phyloP scores from a whole-genome alignment of 192 early-diverging fungal genomes.

The Endogone sp. region DNA sequence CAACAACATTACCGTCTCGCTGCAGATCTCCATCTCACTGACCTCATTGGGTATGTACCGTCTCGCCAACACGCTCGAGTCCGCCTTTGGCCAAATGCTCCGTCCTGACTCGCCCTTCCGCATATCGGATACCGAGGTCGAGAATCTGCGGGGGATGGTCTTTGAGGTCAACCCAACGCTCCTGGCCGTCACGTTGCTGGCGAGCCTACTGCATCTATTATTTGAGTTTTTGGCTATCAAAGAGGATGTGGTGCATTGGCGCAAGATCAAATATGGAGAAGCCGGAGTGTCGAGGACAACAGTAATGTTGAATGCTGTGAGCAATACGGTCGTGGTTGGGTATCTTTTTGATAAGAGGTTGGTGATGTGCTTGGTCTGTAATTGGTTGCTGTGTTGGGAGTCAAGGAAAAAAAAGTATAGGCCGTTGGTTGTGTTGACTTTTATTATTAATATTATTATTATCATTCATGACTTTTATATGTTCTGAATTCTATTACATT shows the following conservation, averaged over 20 bases:
- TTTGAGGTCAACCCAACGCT: constrained; percentile 51
- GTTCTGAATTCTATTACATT: too few relatives aligned
- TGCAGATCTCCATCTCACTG: constrained; percentile 22
- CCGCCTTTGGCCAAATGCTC: constrained; percentile 29
- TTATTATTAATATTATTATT: too few relatives aligned
- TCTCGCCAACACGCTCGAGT: constrained; percentile 32
- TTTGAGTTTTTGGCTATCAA: constrained; percentile 56
- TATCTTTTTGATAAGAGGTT: constrained; percentile 40
- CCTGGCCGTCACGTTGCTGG: constrained; percentile 45
- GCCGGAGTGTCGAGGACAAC: constrained; percentile 46
- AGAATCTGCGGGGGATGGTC: constrained; percentile 48
- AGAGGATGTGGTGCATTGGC: constrained; percentile 52
- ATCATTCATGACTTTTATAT: too few relatives aligned
- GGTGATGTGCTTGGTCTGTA: too few relatives aligned
- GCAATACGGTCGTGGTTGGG: constrained; percentile 37
- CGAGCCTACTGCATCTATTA: constrained; percentile 44
- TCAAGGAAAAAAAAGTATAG: too few relatives aligned
- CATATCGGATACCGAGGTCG: constrained; percentile 39
- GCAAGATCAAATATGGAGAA: constrained; percentile 22
- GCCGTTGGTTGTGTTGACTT: too few relatives aligned
- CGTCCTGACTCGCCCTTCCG: constrained; percentile 28
- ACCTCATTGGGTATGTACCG: constrained; percentile 43
- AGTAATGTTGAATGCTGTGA: constrained; percentile 43
- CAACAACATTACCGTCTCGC: constrained; percentile 10
- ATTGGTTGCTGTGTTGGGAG: too few relatives aligned